Evolutionary conservation across 345 rosid genomes (phyloP), one percentile per base, ranked within the genome.

Genomic region (Nephelium lappaceum): DNA sequence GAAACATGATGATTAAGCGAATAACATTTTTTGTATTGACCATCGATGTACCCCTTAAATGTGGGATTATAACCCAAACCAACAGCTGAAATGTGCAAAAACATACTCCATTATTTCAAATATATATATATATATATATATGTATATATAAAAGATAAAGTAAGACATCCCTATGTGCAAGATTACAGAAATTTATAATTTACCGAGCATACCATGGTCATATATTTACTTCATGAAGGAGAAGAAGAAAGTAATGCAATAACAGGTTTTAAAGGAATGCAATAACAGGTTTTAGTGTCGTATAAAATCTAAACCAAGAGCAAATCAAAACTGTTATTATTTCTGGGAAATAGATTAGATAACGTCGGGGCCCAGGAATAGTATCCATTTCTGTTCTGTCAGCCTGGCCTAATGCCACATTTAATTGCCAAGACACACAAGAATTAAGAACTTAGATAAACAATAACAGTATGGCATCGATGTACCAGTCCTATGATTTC

Each of bases 51-150:
- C 81, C 81, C 57, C 57, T 82, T 43, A 88, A 67, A 75, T 66
- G 58, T 10, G 93, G 93, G 31, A 84, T 85, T 25, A 83, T 77
- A 25, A 77, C 77, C 91, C 91, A 90, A 74, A 87, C 85, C 81
- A 90, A 41, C 21, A 86, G 67, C 93, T 90, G 87, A 77, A 71
- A 74, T 41, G 53, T 36, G 23, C 39, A 42, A 64, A 47, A 39
- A 36, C 9, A 21, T 15, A 66, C 53, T 41, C 36, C 21, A 10
- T 74, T 42, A 45, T 24, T 38, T 75, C 71, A 66, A n/a, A n/a
- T n/a, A n/a, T n/a, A n/a, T n/a, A n/a, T n/a, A n/a, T n/a, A n/a
- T n/a, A n/a, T n/a, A n/a, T n/a, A n/a, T n/a, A n/a, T n/a, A n/a
- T n/a, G n/a, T n/a, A n/a, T n/a, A n/a, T n/a, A n/a, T n/a, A n/a